Evolutionary conservation across 2,329 filamentous ascomycete genomes (phyloP).

Genomic region (Teratosphaeria viscida): DNA sequence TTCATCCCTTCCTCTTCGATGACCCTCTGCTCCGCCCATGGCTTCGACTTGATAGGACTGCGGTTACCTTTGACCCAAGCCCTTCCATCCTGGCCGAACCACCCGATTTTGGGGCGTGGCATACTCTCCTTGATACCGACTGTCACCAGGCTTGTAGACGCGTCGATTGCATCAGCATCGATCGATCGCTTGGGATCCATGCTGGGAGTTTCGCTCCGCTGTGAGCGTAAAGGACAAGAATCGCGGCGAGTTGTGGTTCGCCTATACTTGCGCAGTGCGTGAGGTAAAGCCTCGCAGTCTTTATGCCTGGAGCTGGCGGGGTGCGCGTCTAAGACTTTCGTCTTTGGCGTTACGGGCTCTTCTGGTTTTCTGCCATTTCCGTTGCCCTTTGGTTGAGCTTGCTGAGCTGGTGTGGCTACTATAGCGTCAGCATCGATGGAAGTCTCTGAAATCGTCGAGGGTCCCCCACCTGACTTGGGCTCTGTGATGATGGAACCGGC

Average conservation of each 20-base stretch:
- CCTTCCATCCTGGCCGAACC: not conserved
- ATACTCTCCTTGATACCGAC: not conserved
- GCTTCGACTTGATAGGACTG: not conserved
- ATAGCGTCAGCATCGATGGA: not conserved
- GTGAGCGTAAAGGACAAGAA: not conserved
- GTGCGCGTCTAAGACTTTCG: not conserved
- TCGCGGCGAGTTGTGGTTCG: not conserved
- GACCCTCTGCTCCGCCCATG: not conserved
- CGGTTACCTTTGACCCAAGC: not conserved
- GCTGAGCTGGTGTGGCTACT: not conserved
- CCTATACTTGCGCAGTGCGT: not conserved
- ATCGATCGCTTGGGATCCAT: not conserved
- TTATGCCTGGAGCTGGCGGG: not conserved
- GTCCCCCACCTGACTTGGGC: not conserved
- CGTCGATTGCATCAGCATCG: too few relatives aligned
- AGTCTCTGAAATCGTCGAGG: too few relatives aligned
- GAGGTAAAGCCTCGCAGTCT: not conserved
- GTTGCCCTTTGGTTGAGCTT: not conserved
- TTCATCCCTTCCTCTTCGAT: not conserved
- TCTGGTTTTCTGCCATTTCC: not conserved
- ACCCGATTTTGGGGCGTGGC: not conserved
- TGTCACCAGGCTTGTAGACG: too few relatives aligned
- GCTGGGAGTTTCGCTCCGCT: not conserved
- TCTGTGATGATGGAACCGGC: not conserved
- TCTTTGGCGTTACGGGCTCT: not conserved